Conservation (phyloP, 305 asterid genomes). For the Nicotiana rustica region DNA sequence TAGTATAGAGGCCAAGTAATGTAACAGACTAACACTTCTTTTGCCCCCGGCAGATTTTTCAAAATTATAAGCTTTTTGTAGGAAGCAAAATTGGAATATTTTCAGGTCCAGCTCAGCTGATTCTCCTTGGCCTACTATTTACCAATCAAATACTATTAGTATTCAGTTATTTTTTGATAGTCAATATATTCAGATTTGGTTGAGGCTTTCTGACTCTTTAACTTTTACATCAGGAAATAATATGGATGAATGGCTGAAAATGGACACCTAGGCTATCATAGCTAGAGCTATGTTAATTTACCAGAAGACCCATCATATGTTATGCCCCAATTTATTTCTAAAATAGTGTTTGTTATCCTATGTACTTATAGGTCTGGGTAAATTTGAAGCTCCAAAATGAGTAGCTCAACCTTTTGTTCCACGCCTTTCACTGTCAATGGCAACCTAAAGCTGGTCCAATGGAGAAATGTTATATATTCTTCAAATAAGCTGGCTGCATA, state of each 20-base stretch:
- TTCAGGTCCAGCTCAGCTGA: background rate
- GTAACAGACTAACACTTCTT: background rate
- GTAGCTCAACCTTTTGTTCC: slow-evolving; percentile 21
- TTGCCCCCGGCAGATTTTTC: background rate
- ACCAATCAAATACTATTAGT: background rate
- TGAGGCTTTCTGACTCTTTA: too few species aligned
- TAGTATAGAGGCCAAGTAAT: slow-evolving; percentile 49
- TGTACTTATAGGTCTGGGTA: background rate
- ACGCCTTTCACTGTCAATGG: slow-evolving; percentile 13
- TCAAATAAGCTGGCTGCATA: background rate
- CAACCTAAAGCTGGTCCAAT: background rate
- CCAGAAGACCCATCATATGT: slow-evolving; percentile 16
- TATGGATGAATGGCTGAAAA: too few species aligned
- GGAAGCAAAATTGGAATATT: background rate
- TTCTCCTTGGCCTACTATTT: background rate
- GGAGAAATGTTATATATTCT: slow-evolving; percentile 7
- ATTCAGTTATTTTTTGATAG: too few species aligned
- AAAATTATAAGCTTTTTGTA: background rate
- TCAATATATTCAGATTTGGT: too few species aligned
- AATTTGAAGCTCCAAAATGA: background rate
- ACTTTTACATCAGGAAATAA: too few species aligned
- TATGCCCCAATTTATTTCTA: slow-evolving; percentile 15
- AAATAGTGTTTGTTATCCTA: background rate
- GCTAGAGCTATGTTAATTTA: background rate
- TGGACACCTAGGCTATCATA: background rate